These are phyloP conservation scores for Salix dunnii DNA, from an alignment of 345 rosid genomes.

Conservation along the genomic window DNA sequence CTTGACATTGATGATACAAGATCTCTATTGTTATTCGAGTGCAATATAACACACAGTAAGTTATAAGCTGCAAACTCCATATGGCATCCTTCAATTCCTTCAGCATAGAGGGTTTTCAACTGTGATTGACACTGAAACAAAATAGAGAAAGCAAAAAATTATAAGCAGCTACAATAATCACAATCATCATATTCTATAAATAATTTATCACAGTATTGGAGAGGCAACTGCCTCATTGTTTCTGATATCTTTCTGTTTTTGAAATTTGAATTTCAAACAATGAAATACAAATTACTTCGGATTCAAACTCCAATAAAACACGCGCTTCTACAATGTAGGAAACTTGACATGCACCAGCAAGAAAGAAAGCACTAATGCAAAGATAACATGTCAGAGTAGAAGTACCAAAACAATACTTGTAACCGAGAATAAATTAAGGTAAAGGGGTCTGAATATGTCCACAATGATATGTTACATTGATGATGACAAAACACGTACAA, in stretches of 20 bases:
- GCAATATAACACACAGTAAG: conserved; percentile 81
- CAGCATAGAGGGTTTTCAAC: conserved; percentile 82
- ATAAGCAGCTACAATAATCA: neutral
- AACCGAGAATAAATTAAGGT: neutral
- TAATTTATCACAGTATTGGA: neutral
- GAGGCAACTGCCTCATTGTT: neutral
- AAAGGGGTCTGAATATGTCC: neutral
- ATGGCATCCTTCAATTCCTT: conserved; percentile 87
- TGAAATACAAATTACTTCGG: neutral
- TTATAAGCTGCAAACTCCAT: conserved; percentile 93
- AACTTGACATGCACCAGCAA: neutral
- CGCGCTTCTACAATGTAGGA: neutral
- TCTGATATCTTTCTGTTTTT: neutral
- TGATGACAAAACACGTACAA: neutral
- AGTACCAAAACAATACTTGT: neutral
- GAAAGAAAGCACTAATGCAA: neutral
- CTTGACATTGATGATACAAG: conserved; percentile 86
- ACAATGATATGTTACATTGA: neutral
- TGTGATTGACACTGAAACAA: conserved; percentile 86
- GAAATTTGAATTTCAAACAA: neutral
- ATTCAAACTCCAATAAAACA: neutral
- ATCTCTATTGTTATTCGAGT: conserved; percentile 81
- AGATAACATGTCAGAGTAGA: neutral
- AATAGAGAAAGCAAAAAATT: conserved; percentile 9
- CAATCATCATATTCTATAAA: neutral